Evolutionary conservation across 305 asterid genomes (phyloP).

Genomic region (Striga hermonthica): DNA sequence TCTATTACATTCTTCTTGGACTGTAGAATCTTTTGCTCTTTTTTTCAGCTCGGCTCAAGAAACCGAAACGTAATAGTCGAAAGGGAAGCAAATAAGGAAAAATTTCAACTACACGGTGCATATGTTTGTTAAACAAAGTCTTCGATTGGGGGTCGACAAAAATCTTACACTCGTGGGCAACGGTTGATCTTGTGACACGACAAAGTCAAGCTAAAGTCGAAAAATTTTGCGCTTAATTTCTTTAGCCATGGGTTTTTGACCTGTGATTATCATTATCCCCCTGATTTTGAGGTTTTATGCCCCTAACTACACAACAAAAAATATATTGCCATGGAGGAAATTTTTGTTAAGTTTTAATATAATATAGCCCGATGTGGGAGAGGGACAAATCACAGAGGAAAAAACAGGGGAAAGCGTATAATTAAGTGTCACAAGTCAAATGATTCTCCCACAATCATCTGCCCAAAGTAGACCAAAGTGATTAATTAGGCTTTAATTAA

Average conservation of each 20-base stretch:
- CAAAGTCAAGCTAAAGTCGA: constrained; percentile 19
- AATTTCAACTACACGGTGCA: too few species aligned
- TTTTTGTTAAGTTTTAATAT: too few species aligned
- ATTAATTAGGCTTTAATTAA: background rate
- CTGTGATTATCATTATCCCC: constrained; percentile 31
- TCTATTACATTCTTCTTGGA: constrained; percentile 79
- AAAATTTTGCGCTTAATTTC: constrained; percentile 28
- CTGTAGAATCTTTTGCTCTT: constrained; percentile 32
- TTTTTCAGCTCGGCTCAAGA: too few species aligned
- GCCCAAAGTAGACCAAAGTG: background rate
- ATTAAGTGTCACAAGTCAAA: background rate
- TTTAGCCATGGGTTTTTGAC: constrained; percentile 36
- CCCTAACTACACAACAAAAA: too few species aligned
- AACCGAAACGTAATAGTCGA: too few species aligned
- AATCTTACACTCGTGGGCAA: too few species aligned
- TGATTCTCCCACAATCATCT: background rate
- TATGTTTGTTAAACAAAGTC: background rate
- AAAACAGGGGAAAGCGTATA: background rate
- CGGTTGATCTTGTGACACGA: constrained; percentile 25
- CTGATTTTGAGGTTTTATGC: constrained; percentile 14
- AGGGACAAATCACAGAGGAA: background rate
- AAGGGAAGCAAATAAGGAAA: too few species aligned
- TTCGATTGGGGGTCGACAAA: background rate
- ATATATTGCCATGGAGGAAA: too few species aligned
- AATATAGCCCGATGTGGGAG: background rate